These are phyloP conservation scores for Fraxinus americana DNA, from an alignment of 257 asterid genomes.

Conservation along the genomic window DNA sequence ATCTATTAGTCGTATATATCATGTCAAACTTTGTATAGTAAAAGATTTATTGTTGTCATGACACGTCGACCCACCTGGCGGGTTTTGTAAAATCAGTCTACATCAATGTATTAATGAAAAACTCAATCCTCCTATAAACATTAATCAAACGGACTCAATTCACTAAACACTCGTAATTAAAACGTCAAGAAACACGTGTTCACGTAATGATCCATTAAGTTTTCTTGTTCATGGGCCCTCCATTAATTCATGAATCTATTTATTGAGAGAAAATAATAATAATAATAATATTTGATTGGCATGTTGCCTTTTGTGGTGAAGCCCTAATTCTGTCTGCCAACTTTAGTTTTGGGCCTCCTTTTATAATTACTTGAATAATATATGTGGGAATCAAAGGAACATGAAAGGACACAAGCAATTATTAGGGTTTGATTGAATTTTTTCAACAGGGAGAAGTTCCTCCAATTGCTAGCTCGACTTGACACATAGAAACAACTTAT, in stretches of 20 bases:
- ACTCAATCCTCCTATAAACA: neutral
- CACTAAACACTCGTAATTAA: neutral
- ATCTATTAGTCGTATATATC: neutral
- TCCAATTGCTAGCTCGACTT: constrained; percentile 18
- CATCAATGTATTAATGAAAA: no score
- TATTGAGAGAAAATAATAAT: neutral
- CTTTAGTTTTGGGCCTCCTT: constrained; percentile 6
- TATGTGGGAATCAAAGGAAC: constrained; percentile 61
- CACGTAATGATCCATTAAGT: neutral
- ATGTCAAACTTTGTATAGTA: neutral
- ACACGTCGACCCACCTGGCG: neutral
- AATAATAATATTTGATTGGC: neutral
- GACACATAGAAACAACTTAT: constrained; percentile 12
- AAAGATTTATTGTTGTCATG: neutral
- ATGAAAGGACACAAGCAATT: constrained; percentile 47
- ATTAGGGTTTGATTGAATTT: constrained; percentile 26
- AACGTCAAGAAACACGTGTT: neutral
- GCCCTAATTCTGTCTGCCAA: constrained; percentile 65
- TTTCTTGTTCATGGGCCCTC: neutral
- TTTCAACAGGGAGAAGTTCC: neutral
- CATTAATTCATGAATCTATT: neutral
- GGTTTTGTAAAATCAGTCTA: no score
- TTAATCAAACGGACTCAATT: neutral
- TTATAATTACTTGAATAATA: constrained; percentile 24
- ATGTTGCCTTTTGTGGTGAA: constrained; percentile 39